These are phyloP conservation scores for Botrytis pseudocinerea DNA, from an alignment of 2,329 filamentous ascomycete species.

Conservation along the genomic window DNA sequence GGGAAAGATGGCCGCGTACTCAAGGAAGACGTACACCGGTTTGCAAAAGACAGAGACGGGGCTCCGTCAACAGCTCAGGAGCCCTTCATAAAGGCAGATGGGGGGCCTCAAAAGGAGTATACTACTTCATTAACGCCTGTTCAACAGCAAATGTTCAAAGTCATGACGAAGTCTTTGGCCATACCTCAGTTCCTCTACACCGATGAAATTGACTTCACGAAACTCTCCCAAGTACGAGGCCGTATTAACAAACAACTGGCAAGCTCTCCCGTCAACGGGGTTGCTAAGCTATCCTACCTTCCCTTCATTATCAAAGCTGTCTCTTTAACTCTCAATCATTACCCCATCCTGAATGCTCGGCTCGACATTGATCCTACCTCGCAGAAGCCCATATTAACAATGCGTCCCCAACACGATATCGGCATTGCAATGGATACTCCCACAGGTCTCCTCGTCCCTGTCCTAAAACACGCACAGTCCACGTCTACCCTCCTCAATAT, in stretches of 20 bases:
- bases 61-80: conserved; percentile 32
- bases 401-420: conserved; percentile 88
- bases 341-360: conserved; percentile 84
- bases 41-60: conserved; percentile 56
- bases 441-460: conserved; percentile 82
- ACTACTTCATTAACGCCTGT: conserved; percentile 70
- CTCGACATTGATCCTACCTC: conserved; percentile 62
- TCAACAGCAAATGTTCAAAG: conserved; percentile 94
- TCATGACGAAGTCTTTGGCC: conserved; percentile 86
- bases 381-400: conserved; percentile 70
- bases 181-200: conserved; percentile 97
- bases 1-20: conserved; percentile 88
- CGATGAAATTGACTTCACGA: conserved; percentile 81
- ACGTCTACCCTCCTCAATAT: conserved; percentile 75
- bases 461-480: conserved; percentile 76
- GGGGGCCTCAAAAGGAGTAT: conserved; percentile 63
- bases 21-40: conserved; percentile 86
- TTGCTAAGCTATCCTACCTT: conserved; percentile 79
- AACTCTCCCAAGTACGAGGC: conserved; percentile 69
- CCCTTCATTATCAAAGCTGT: conserved; percentile 96
- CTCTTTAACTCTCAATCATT: conserved; percentile 77
- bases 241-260: conserved; percentile 69
- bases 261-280: conserved; percentile 41
- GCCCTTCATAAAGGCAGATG: conserved; percentile 25
- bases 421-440: conserved; percentile 96